These are phyloP conservation scores for Suhomyces anneliseae DNA, from an alignment of 1,139 yeast genomes.

Conservation along the genomic window DNA sequence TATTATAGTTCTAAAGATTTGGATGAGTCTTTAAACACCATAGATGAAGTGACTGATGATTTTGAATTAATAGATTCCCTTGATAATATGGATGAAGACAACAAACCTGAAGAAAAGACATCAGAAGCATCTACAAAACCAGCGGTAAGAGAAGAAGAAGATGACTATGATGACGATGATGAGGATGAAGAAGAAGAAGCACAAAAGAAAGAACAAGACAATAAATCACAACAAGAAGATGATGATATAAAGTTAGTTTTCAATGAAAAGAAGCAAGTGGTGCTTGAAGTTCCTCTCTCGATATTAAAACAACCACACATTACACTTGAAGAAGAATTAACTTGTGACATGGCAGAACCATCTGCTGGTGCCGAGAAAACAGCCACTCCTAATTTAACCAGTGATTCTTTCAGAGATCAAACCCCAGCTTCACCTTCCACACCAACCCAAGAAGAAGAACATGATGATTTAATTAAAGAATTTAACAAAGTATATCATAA, in stretches of 20 bases:
- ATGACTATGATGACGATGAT: slow-evolving; percentile 39
- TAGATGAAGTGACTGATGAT: slow-evolving; percentile 41
- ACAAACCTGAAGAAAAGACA: slow-evolving; percentile 16
- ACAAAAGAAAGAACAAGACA: slow-evolving; percentile 19
- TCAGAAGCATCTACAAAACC: slow-evolving; percentile 21
- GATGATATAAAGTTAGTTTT: slow-evolving; percentile 5
- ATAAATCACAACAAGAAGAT: slow-evolving; percentile 2
- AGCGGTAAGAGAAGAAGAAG: slow-evolving; percentile 36
- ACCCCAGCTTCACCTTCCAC: slow-evolving; percentile 1
- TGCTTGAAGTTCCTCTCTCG: slow-evolving; percentile 33
- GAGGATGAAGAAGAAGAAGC: slow-evolving; percentile 34
- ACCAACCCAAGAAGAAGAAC: slow-evolving; percentile 30
- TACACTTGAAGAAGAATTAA: slow-evolving; percentile 7
- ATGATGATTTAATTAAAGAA: slow-evolving; percentile 40
- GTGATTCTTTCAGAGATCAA: slow-evolving; percentile 6
- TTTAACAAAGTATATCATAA: slow-evolving; percentile 71
- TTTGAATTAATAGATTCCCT: slow-evolving; percentile 39
- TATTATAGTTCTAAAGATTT: slow-evolving; percentile 36
- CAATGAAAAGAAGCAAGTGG: slow-evolving; percentile 31
- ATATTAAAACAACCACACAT: slow-evolving; percentile 17
- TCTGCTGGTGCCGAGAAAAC: slow-evolving; percentile 4
- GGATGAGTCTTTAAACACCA: slow-evolving; percentile 25
- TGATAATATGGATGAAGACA: slow-evolving; percentile 22
- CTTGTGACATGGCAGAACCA: slow-evolving; percentile 11
- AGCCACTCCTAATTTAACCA: slow-evolving; percentile 2